Conservation (phyloP, 352 stramenopile species). For the Phytophthora foliorum region DNA sequence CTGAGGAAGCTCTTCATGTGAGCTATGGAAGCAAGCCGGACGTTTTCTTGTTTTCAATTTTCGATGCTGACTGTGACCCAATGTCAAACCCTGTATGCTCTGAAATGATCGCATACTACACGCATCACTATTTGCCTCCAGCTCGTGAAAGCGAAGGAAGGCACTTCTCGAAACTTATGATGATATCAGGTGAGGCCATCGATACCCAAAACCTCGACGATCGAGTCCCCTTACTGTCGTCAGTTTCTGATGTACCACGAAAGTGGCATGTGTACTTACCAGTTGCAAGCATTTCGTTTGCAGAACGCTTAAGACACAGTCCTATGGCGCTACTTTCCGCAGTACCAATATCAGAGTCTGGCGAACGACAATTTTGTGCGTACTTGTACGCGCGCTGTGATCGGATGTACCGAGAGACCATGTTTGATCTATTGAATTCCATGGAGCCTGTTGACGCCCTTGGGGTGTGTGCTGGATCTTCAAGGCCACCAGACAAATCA, state of each 20-base stretch:
- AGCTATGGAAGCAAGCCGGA: conserved; percentile 28
- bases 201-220: conserved; percentile 35
- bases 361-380: conserved; percentile 46
- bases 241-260: conserved; percentile 22
- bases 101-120: conserved; percentile 24
- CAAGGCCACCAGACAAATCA: conserved; percentile 10
- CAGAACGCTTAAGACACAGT: conserved; percentile 35
- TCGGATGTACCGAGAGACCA: conserved; percentile 51
- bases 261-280: conserved; percentile 36
- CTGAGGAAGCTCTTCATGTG: conserved; percentile 19
- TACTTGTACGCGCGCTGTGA: conserved; percentile 65
- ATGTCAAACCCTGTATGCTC: conserved; percentile 7
- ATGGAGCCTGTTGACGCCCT: conserved; percentile 59
- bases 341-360: background rate
- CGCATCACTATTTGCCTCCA: conserved; percentile 17
- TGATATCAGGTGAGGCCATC: conserved; percentile 48
- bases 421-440: conserved; percentile 54
- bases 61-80: conserved; percentile 23
- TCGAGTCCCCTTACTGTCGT: conserved; percentile 36
- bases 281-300: conserved; percentile 52
- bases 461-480: conserved; percentile 44
- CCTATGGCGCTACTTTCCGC: conserved; percentile 41
- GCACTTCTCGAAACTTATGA: conserved; percentile 17
- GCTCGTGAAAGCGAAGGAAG: background rate
- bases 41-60: conserved; percentile 52